Evolutionary conservation across 2,329 filamentous ascomycete genomes (phyloP), one percentile per base, ranked within the genome.

Genomic region (Knoxdaviesia capensis): DNA sequence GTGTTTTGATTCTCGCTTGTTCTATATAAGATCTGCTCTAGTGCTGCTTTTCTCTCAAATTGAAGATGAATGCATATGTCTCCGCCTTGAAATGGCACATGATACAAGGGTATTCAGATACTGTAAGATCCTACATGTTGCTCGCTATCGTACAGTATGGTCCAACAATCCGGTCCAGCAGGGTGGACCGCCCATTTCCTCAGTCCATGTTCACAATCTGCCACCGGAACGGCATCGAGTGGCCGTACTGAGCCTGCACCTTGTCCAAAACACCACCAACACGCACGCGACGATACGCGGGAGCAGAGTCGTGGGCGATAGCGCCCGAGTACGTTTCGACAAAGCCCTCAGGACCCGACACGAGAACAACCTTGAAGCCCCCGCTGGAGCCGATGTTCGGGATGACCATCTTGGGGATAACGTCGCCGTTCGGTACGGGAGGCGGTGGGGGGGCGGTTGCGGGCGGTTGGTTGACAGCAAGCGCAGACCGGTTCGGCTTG

Each of bases 321-420:
- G 31, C 65, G 1, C 90, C 88, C 3, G 85, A 84, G 59, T 81
- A 83, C 48, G 80, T 71, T 37, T 72, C 69, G 35, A 96, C 69
- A 59, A 96, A 96, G 1, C 90, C 88, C 42, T 93, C 84, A 0
- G 90, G 88, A 0, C 90, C 90, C 1, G 86, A 93, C 1, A 96
- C 72, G 43, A 94, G 65, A n/a, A 94, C 63, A 20, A 94, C 56
- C 45, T 76, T 77, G 47, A 69, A 46, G 71, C 1, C 71, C 66
- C 1, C 59, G 51, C 7, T 41, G 36, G 7, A 43, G 7, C 51
- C 50, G 5, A 50, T 51, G 7, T 9, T 42, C 11, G 41, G 39
- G 10, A 43, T 34, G 1, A 44, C 40, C 6, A 46, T 40, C 40
- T 46, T 46, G n/a, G 42, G 45, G 20, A 44, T 42, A 34, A 39